Evolutionary conservation across 495 filamentous ascomycete species (phyloP).

Genomic region (Neurospora sp.): DNA sequence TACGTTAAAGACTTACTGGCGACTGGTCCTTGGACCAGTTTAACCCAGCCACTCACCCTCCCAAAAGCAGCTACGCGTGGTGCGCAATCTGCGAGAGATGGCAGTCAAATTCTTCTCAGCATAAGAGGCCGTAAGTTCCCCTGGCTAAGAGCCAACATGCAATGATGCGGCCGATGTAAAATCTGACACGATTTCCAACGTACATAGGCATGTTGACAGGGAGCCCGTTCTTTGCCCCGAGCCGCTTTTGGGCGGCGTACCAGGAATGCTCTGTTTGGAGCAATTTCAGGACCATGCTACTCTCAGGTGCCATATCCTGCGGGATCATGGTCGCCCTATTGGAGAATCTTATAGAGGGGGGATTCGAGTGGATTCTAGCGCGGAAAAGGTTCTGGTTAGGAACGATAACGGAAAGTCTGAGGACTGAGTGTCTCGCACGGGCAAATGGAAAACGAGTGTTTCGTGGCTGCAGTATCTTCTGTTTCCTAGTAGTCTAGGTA

Average conservation of each 20-base stretch:
- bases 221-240: neutral
- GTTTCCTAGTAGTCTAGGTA: neutral
- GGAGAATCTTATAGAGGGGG: neutral
- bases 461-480: neutral
- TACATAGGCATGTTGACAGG: neutral
- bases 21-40: neutral
- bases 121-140: neutral
- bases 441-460: neutral
- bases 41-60: neutral
- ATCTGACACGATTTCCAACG: neutral
- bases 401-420: neutral
- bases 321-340: neutral
- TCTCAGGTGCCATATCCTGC: neutral
- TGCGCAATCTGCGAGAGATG: neutral
- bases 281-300: neutral
- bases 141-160: neutral
- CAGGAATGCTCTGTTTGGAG: neutral
- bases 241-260: neutral
- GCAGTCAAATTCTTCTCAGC: neutral
- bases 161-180: neutral
- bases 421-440: neutral
- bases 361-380: neutral
- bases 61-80: neutral
- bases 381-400: neutral
- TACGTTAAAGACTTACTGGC: neutral